phyloP scores from a whole-genome alignment of 805 yeast species.

The Metschnikowia bowlesiae region DNA sequence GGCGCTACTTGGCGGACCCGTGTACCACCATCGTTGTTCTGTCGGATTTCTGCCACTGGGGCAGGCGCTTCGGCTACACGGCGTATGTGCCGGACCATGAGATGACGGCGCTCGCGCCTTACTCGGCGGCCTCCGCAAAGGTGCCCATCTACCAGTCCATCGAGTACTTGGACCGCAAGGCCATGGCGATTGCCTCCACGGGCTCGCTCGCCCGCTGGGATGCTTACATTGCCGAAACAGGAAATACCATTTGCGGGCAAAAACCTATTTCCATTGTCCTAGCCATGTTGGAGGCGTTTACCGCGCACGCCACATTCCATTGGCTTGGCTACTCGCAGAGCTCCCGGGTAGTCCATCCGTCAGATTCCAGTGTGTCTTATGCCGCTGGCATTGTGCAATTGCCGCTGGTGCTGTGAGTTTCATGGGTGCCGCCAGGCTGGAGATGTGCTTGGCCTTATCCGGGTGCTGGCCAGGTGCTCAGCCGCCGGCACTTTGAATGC shows the following conservation, averaged over 20 bases:
- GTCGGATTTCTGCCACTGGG: conserved; percentile 96
- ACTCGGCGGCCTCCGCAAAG: conserved; percentile 7
- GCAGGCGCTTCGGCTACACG: conserved; percentile 42
- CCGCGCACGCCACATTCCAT: conserved; percentile 35
- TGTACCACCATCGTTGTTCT: conserved; percentile 71
- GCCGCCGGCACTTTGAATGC: too few species aligned
- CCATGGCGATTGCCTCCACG: conserved; percentile 55
- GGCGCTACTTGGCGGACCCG: conserved; percentile 50
- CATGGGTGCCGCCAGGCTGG: too few species aligned
- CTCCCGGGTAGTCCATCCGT: conserved; percentile 39
- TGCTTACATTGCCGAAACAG: conserved; percentile 62
- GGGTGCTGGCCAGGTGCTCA: too few species aligned
- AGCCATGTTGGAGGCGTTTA: conserved; percentile 43
- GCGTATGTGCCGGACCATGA: conserved; percentile 22
- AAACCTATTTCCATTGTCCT: conserved; percentile 70
- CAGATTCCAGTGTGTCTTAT: conserved; percentile 86
- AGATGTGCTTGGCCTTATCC: too few species aligned
- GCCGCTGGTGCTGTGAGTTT: too few species aligned
- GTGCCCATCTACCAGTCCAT: conserved; percentile 66
- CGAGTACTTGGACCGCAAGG: conserved; percentile 64
- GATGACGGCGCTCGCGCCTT: conserved; percentile 4
- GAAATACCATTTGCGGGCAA: conserved; percentile 92
- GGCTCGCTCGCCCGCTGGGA: conserved; percentile 62
- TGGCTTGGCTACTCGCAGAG: conserved; percentile 87
- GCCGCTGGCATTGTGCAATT: conserved; percentile 63